Percentiles rank a stretch among this genome's conserved stretches.
Evolutionary conservation across 768 basidiomycete species (phyloP).

Genomic region (Infundibulicybe gibba): DNA sequence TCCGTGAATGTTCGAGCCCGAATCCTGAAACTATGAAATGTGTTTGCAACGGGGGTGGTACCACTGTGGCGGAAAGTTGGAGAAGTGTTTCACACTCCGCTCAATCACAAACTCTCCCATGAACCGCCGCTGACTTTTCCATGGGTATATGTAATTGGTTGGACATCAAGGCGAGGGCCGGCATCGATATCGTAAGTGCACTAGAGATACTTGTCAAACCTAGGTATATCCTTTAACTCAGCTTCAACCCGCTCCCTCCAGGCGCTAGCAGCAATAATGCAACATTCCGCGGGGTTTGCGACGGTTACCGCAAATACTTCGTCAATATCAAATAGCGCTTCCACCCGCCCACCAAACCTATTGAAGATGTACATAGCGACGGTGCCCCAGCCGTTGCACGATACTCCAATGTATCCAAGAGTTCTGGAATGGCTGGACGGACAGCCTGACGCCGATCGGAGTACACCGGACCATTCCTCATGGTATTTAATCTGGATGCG

Average conservation of each 20-base stretch:
- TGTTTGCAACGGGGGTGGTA: no score
- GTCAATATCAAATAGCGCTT: neutral
- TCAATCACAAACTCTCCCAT: no score
- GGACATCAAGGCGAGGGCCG: no score
- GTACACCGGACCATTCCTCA: constrained; percentile 6
- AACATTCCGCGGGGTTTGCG: neutral
- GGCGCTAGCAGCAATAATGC: neutral
- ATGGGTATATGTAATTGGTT: no score
- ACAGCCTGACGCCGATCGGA: neutral
- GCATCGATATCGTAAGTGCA: no score
- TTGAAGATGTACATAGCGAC: neutral
- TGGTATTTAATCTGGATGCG: constrained; percentile 3
- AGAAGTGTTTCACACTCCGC: no score
- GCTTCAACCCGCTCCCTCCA: neutral
- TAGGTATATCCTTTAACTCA: neutral
- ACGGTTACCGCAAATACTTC: neutral
- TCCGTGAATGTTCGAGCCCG: no score
- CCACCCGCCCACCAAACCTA: neutral
- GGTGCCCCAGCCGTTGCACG: neutral
- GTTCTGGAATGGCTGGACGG: neutral
- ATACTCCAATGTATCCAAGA: neutral
- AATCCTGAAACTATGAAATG: no score
- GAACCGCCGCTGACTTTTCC: no score
- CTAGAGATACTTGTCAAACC: no score
- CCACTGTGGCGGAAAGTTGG: no score